A percentile compares a stretch with the other conserved stretches of the same genome.
Evolutionary conservation across 441 rosid species (phyloP).

Genomic region (Bocquillonia castaneifolia): DNA sequence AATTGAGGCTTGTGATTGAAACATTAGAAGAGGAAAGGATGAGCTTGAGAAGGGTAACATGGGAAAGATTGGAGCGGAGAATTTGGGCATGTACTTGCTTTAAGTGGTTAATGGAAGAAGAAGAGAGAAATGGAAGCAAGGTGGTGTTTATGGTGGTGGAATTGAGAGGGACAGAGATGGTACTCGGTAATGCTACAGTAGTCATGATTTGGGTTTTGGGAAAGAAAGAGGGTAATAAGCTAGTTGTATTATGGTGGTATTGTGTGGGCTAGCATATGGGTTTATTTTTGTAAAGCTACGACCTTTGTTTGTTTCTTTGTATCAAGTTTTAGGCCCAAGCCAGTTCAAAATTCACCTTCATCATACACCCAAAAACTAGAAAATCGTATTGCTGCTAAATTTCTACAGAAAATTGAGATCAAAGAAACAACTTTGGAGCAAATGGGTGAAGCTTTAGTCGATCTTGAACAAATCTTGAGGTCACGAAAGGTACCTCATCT

Average conservation of each 20-base stretch:
- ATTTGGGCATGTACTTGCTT: conserved; percentile 46
- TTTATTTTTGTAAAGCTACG: background rate
- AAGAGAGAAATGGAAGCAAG: conserved; percentile 21
- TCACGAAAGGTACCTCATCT: conserved; percentile 29
- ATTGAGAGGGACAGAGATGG: background rate
- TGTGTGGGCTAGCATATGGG: background rate
- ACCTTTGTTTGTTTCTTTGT: background rate
- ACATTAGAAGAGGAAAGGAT: conserved; percentile 31
- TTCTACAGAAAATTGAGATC: background rate
- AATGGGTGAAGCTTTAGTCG: conserved; percentile 36
- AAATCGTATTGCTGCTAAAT: background rate
- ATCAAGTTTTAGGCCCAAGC: conserved; percentile 1
- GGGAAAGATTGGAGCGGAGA: conserved; percentile 26
- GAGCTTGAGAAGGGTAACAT: conserved; percentile 26
- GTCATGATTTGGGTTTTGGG: background rate
- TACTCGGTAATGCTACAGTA: background rate
- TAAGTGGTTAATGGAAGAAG: conserved; percentile 25
- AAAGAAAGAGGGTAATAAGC: background rate
- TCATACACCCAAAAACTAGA: background rate
- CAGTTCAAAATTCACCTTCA: too few species aligned
- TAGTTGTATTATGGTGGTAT: background rate
- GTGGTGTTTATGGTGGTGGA: conserved; percentile 11
- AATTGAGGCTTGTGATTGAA: conserved; percentile 27
- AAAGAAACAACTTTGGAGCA: conserved; percentile 1
- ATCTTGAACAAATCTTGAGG: conserved; percentile 34